A percentile compares a stretch with the other conserved stretches of the same genome.
Evolutionary conservation across 208 protist genomes (phyloP).

Genomic region (Crithidia brevicula): DNA sequence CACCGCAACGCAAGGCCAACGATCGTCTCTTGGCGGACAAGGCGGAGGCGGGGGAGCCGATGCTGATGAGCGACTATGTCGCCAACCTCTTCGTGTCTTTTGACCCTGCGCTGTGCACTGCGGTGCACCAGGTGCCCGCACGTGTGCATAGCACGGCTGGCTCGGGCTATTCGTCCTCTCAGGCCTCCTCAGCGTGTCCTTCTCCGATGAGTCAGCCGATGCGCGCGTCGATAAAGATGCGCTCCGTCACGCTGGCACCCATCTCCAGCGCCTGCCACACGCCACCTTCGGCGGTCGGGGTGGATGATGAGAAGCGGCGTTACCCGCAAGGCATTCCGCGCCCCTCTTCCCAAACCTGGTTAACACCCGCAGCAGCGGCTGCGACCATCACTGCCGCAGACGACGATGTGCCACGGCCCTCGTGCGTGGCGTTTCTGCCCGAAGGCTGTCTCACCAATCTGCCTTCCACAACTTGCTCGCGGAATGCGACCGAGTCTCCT

Average conservation of each 20-base stretch:
- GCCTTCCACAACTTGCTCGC: neutral
- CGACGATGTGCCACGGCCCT: neutral
- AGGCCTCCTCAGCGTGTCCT: neutral
- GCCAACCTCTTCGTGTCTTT: conserved; percentile 1
- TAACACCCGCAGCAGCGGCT: too few species aligned
- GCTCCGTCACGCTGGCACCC: conserved; percentile 4
- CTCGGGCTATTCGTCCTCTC: conserved; percentile 3
- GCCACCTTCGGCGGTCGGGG: neutral
- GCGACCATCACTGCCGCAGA: too few species aligned
- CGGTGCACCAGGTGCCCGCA: neutral
- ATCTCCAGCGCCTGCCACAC: neutral
- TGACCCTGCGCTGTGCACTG: neutral
- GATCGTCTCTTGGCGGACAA: too few species aligned
- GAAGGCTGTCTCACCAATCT: neutral
- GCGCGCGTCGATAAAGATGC: neutral
- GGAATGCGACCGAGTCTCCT: neutral
- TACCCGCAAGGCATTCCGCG: neutral
- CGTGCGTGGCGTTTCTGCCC: conserved; percentile 5
- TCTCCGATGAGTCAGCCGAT: conserved; percentile 1
- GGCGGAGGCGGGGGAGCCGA: neutral
- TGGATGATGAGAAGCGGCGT: neutral
- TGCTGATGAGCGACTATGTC: neutral
- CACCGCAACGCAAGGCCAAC: too few species aligned
- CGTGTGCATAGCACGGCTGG: neutral
- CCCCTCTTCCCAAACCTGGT: too few species aligned